Evolutionary conservation across 345 rosid species (phyloP).

Genomic region (Cardamine chenopodiifolia): DNA sequence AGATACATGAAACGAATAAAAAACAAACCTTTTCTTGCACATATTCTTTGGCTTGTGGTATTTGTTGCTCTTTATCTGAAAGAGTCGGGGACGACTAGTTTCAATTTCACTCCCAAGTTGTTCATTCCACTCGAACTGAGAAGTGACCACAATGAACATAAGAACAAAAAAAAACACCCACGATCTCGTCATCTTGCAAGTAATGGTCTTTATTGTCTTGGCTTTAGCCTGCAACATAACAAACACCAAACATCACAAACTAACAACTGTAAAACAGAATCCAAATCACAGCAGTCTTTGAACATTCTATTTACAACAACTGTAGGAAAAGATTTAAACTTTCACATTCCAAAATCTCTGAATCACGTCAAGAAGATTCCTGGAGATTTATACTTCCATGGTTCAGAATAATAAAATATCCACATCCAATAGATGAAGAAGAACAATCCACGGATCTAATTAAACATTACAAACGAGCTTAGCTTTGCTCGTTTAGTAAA

Average conservation of each 20-base stretch:
- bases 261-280: neutral
- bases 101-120: slow-evolving; percentile 65
- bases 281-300: neutral
- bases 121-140: slow-evolving; percentile 80
- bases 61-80: slow-evolving; percentile 47
- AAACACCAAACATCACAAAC: slow-evolving; percentile 12
- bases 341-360: neutral
- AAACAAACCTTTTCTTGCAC: slow-evolving; percentile 67
- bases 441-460: neutral
- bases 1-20: neutral
- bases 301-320: neutral
- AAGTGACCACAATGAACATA: slow-evolving; percentile 62
- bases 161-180: slow-evolving; percentile 69
- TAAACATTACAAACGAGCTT: neutral
- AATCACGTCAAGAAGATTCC: neutral
- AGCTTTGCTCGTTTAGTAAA: neutral
- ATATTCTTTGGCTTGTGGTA: slow-evolving; percentile 51
- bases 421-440: neutral
- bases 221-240: slow-evolving; percentile 32
- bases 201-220: slow-evolving; percentile 22
- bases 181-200: slow-evolving; percentile 61
- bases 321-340: neutral
- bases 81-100: slow-evolving; percentile 34
- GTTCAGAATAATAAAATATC: neutral
- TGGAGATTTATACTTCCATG: neutral